A percentile compares a stretch with the other conserved stretches of the same genome.
Conservation (phyloP, 164 flowering plant genomes). For the Warburgia ugandensis region DNA sequence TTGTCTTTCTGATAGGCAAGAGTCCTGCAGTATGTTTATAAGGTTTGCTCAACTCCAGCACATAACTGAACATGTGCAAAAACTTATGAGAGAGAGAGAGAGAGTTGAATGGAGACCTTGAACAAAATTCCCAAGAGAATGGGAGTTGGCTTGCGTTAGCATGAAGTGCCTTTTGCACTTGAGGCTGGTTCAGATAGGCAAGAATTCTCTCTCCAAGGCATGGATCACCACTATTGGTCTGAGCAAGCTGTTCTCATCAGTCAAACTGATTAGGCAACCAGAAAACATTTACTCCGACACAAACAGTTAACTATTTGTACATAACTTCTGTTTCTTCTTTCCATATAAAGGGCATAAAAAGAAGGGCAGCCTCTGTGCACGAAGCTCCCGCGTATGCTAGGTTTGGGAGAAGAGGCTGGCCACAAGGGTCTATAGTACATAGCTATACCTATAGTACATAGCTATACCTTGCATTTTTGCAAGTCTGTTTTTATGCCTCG, state of each 20-base stretch:
- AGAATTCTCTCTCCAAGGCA: constrained; percentile 26
- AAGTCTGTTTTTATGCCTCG: too few species aligned
- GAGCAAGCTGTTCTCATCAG: constrained; percentile 13
- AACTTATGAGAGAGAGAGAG: background rate
- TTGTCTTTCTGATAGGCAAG: constrained; percentile 27
- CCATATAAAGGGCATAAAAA: too few species aligned
- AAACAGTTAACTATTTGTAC: too few species aligned
- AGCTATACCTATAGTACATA: too few species aligned
- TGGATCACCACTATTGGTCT: constrained; percentile 22
- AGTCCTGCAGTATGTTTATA: constrained; percentile 26
- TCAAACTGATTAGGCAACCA: background rate
- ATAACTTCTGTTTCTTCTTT: too few species aligned
- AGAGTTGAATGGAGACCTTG: too few species aligned
- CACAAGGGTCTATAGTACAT: background rate
- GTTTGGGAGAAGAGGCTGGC: background rate
- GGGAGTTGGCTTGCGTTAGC: constrained; percentile 34
- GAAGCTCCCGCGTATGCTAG: too few species aligned
- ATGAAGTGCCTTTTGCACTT: constrained; percentile 34
- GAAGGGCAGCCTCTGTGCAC: too few species aligned
- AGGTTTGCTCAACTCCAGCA: too few species aligned
- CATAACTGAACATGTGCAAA: background rate
- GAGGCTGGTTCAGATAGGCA: constrained; percentile 28
- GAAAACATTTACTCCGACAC: too few species aligned
- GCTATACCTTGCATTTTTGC: too few species aligned
- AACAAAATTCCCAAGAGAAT: constrained; percentile 26